Evolutionary conservation across 2,329 filamentous ascomycete genomes (phyloP).

Genomic region (Polytolypa hystricis): DNA sequence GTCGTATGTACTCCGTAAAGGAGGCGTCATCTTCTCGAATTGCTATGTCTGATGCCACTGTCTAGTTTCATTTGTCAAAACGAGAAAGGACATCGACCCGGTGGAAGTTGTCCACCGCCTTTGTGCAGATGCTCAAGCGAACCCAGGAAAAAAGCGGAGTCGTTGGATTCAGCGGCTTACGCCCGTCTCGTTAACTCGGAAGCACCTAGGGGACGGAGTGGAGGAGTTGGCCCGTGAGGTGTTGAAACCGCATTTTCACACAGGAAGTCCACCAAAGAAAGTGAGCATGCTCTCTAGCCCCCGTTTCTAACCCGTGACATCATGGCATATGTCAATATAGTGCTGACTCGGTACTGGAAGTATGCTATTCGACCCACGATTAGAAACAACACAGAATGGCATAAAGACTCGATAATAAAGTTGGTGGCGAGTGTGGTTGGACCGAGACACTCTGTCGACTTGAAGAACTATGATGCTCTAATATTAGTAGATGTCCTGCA

Average conservation of each 20-base stretch:
- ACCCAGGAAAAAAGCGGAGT: conserved; percentile 41
- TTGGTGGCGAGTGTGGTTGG: conserved; percentile 49
- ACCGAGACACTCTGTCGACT: conserved; percentile 46
- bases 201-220: conserved; percentile 39
- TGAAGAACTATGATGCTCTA: conserved; percentile 49
- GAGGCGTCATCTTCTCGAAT: too few relatives aligned
- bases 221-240: conserved; percentile 46
- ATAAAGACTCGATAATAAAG: conserved; percentile 48
- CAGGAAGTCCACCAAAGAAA: conserved; percentile 40
- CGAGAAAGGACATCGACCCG: conserved; percentile 44
- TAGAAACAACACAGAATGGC: conserved; percentile 48
- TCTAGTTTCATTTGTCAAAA: conserved; percentile 48
- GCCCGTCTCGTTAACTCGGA: conserved; percentile 1
- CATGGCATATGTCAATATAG: background rate
- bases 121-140: conserved; percentile 44
- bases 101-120: conserved; percentile 49
- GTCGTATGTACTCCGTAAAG: too few relatives aligned
- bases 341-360: conserved; percentile 21
- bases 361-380: conserved; percentile 54
- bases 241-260: conserved; percentile 49
- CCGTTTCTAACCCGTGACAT: background rate
- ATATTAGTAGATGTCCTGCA: conserved; percentile 54
- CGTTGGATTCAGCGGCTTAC: background rate
- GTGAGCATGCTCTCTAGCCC: conserved; percentile 26
- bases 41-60: too few relatives aligned